These are phyloP conservation scores for Xylariales sp. DNA, from an alignment of 2,329 filamentous ascomycete species.

Conservation along the genomic window DNA sequence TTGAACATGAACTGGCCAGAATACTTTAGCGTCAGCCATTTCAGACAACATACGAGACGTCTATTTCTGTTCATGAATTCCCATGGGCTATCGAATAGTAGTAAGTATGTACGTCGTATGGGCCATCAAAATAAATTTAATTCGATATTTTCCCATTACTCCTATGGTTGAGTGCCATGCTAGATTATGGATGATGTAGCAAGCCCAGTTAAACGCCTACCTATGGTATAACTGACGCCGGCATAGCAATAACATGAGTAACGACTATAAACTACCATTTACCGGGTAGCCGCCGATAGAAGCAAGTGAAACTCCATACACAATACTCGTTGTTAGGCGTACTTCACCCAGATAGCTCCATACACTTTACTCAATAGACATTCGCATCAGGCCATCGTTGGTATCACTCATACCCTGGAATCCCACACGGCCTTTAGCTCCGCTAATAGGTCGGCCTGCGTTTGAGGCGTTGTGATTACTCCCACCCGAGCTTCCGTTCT, in stretches of 20 bases:
- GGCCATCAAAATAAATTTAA: not conserved
- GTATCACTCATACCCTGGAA: slow-evolving; percentile 95
- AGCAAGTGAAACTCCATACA: not conserved
- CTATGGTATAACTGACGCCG: not conserved
- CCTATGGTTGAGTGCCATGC: not conserved
- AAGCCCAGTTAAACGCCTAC: not conserved
- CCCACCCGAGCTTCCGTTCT: slow-evolving; percentile 56
- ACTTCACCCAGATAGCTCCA: not conserved
- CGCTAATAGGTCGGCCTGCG: slow-evolving; percentile 59
- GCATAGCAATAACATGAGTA: not conserved
- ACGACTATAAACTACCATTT: not conserved
- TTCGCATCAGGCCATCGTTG: slow-evolving; percentile 94
- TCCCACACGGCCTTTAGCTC: slow-evolving; percentile 73
- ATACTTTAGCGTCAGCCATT: too few species aligned
- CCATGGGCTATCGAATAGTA: not conserved
- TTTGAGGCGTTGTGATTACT: slow-evolving; percentile 34
- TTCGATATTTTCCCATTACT: not conserved
- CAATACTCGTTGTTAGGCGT: not conserved
- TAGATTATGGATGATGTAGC: not conserved
- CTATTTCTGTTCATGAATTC: not conserved
- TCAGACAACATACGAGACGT: not conserved
- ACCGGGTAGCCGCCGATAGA: not conserved
- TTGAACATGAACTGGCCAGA: too few species aligned
- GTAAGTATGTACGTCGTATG: not conserved
- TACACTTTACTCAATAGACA: slow-evolving; percentile 84